Base-by-base conservation (phyloP, 768 basidiomycete species). In the Fibroporia radiculosa region DNA sequence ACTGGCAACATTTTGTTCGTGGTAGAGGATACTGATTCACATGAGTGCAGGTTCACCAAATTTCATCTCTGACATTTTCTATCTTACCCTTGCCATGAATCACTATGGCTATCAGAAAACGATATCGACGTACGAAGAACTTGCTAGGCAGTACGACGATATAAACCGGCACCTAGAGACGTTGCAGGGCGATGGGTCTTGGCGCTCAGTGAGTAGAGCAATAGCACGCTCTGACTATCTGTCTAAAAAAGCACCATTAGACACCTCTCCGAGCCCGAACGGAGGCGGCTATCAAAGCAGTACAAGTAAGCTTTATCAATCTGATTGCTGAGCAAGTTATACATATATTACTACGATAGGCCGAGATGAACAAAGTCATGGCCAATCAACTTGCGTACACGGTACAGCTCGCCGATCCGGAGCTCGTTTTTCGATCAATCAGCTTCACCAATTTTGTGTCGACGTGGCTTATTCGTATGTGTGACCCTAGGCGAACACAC, bases 21-120 rank as follows among this genome's bases (percentile, higher is more conserved):
- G 13, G 16, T 27, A 22, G 39, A 23, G 24, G 8, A 19, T 19
- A 4, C 22, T 28, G 14, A 40, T 20, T 20, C 2, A 32, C 11
- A 22, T 39, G 7, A 8, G 39, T 42, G 26, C 52, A 28, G 80
- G 74, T n/a, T 60, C 81, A 4, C 81, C 87, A 2, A 96, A 96
- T 60, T 99, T 99, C 64, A 91, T 97, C 50, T 91, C 95, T 5
- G 84, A 97, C 34, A 79, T 96, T 16, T 98, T 97, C 69, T 97
- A 88, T 68, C 73, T 97, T 34, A 73, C 84, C 6, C 75, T 88
- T 38, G 84, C 91, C 0, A 85, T 84, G 71, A 83, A 86, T 44
- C 95, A 99, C 64, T 84, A 91, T 45, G 95, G 93, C 3, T 77
- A 87, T 48, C 73, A 87, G 52, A 82, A 77, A 60, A 89, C 91